These are phyloP conservation scores for Starmera quercuum DNA, from an alignment of 805 yeast genomes.

Conservation along the genomic window DNA sequence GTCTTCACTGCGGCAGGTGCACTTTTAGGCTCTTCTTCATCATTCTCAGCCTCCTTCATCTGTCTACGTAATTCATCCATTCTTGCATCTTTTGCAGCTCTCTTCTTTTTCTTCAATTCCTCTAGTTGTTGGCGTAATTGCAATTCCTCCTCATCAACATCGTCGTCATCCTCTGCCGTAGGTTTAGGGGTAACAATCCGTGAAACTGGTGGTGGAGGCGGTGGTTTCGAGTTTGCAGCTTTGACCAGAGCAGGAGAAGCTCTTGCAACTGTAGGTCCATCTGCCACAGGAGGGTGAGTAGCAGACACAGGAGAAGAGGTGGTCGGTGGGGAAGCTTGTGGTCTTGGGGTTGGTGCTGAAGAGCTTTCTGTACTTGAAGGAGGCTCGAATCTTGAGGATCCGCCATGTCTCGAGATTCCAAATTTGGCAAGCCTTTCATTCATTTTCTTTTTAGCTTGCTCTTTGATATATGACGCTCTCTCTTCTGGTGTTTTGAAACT, in stretches of 20 bases:
- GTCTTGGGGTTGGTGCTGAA: constrained; percentile 10
- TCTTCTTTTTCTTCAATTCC: constrained; percentile 41
- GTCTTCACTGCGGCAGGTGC: constrained; percentile 11
- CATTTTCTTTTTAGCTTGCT: constrained; percentile 78
- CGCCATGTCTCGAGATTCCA: constrained; percentile 44
- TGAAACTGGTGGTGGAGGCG: constrained; percentile 11
- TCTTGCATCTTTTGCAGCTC: constrained; percentile 52
- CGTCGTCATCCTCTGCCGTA: constrained; percentile 31
- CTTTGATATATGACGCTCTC: constrained; percentile 73
- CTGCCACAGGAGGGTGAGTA: constrained; percentile 4
- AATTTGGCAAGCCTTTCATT: constrained; percentile 75
- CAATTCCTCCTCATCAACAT: constrained; percentile 41
- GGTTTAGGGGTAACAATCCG: constrained; percentile 5
- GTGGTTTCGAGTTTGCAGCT: constrained; percentile 3
- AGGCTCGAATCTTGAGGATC: constrained; percentile 2
- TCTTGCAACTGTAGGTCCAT: constrained; percentile 1
- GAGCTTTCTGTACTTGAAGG: constrained; percentile 7
- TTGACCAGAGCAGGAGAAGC: constrained; percentile 1
- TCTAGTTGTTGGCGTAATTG: constrained; percentile 31
- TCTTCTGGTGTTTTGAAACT: constrained; percentile 48
- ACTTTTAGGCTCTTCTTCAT: constrained; percentile 27
- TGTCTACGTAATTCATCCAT: constrained; percentile 50
- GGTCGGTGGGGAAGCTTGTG: constrained; percentile 2
- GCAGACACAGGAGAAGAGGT: constrained; percentile 10
- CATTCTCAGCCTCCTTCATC: constrained; percentile 45